Conservation (phyloP, 169 alveolate species). For the Cryptosporidium sp. region DNA sequence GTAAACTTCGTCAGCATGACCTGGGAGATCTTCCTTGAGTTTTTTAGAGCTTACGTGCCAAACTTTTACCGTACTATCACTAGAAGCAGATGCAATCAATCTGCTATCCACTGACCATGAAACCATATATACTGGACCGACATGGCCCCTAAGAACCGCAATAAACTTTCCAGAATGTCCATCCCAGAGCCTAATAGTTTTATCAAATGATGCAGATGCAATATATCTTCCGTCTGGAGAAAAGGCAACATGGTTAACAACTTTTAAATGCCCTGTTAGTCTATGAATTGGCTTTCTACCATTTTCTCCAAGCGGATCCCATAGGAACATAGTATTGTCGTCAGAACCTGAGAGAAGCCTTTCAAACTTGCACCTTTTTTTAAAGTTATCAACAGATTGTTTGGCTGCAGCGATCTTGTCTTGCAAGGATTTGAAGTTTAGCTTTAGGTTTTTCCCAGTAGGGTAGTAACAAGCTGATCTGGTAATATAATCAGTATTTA, state of each 20-base stretch:
- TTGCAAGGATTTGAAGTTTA: slow-evolving; percentile 20
- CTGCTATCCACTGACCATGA: slow-evolving; percentile 98
- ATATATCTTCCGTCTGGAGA: slow-evolving; percentile 97
- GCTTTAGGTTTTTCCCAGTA: slow-evolving; percentile 28
- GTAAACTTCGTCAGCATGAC: slow-evolving; percentile 98
- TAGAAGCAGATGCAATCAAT: slow-evolving; percentile 90
- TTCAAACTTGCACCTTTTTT: slow-evolving; percentile 90
- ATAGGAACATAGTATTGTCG: slow-evolving; percentile 95
- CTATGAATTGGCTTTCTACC: slow-evolving; percentile 85
- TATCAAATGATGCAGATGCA: slow-evolving; percentile 98
- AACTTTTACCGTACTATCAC: slow-evolving; percentile 85
- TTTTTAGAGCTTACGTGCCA: slow-evolving; percentile 94
- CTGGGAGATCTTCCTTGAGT: slow-evolving; percentile 96
- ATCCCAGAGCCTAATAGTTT: slow-evolving; percentile 93
- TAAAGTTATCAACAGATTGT: slow-evolving; percentile 76
- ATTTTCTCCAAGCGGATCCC: slow-evolving; percentile 89
- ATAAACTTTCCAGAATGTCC: slow-evolving; percentile 92
- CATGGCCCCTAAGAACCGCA: slow-evolving; percentile 96
- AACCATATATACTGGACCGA: slow-evolving; percentile 96
- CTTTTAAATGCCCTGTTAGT: slow-evolving; percentile 97
- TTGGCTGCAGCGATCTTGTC: slow-evolving; percentile 77
- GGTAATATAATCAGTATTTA: slow-evolving; percentile 93
- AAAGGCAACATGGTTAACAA: slow-evolving; percentile 95
- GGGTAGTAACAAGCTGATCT: slow-evolving; percentile 87
- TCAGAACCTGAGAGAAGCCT: slow-evolving; percentile 97